A percentile compares a stretch with the other conserved stretches of the same genome.
phyloP scores from a whole-genome alignment of 306 rosid genomes.

The Inga leiocalycina region DNA sequence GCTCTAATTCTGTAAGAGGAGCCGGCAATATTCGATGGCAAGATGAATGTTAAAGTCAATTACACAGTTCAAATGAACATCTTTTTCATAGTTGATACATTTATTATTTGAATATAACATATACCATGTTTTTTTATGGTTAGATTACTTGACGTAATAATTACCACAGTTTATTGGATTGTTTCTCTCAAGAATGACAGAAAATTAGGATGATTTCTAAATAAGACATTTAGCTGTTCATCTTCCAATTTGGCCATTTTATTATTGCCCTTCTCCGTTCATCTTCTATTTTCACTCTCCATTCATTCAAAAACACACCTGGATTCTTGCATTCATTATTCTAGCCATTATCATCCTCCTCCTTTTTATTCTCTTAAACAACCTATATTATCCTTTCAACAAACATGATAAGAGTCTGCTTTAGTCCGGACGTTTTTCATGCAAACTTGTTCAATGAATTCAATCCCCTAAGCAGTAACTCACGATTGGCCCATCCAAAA shows the following conservation, averaged over 20 bases:
- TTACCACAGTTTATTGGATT: too few relatives aligned
- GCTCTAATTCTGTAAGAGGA: not conserved
- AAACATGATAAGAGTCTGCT: not conserved
- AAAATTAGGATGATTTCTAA: too few relatives aligned
- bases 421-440: not conserved
- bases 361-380: not conserved
- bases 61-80: too few relatives aligned
- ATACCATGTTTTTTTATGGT: too few relatives aligned
- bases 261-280: not conserved
- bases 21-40: not conserved
- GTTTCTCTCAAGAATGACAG: too few relatives aligned
- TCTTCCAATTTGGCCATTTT: not conserved
- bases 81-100: too few relatives aligned
- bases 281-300: not conserved
- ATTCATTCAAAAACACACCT: not conserved
- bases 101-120: too few relatives aligned
- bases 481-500: not conserved
- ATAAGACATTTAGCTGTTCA: not conserved
- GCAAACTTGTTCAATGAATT: not conserved
- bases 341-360: not conserved
- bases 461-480: not conserved
- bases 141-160: too few relatives aligned
- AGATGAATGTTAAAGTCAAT: not conserved
- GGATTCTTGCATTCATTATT: not conserved
- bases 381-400: not conserved